phyloP scores from a whole-genome alignment of 805 yeast genomes.

The Alloascoidea hylecoeti region DNA sequence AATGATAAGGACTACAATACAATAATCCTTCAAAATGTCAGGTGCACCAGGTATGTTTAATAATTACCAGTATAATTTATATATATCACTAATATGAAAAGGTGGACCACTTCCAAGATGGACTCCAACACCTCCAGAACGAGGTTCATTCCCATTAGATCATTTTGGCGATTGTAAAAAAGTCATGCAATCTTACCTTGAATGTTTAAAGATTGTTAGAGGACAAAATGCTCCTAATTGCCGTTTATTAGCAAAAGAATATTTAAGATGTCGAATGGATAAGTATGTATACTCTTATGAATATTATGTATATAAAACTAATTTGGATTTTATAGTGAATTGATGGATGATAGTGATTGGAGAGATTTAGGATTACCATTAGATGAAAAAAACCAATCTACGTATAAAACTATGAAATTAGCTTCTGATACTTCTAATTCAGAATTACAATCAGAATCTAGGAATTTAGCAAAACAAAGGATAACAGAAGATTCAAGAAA shows the following conservation, averaged over 20 bases:
- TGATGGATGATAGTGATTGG: slow-evolving; percentile 51
- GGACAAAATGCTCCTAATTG: slow-evolving; percentile 91
- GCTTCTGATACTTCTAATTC: not conserved
- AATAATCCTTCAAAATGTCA: no score
- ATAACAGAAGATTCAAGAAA: no score
- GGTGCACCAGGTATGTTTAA: no score
- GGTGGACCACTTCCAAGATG: not conserved
- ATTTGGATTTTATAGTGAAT: slow-evolving; percentile 15
- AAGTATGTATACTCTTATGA: slow-evolving; percentile 20
- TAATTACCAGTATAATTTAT: no score
- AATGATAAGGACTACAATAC: no score
- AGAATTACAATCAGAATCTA: no score
- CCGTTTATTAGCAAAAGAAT: slow-evolving; percentile 66
- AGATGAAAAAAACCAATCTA: slow-evolving; percentile 26
- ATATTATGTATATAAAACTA: not conserved
- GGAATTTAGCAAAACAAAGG: no score
- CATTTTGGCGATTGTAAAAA: slow-evolving; percentile 57
- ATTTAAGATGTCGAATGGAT: slow-evolving; percentile 83
- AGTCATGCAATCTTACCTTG: slow-evolving; percentile 60
- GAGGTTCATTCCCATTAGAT: not conserved
- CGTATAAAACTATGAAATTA: not conserved
- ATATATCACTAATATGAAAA: no score
- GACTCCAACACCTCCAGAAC: not conserved
- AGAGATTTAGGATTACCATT: slow-evolving; percentile 46
- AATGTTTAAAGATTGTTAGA: slow-evolving; percentile 63